Evolutionary conservation across 495 filamentous ascomycete species (phyloP), one percentile per base, ranked within the genome.

Genomic region (Aspergillus cavernicola): DNA sequence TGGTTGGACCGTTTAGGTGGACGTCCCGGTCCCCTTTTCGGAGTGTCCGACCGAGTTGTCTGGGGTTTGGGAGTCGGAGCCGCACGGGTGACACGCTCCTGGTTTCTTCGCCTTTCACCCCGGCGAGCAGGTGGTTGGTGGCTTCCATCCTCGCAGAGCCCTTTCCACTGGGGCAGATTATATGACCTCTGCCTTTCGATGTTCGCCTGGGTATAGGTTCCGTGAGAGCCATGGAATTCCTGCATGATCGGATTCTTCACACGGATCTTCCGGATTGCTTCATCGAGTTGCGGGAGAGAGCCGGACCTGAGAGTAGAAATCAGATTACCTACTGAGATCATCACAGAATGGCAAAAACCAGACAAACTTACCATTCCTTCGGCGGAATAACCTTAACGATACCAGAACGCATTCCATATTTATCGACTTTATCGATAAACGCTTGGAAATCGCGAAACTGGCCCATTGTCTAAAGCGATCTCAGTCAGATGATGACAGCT

Each of bases 181-280:
- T 97, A 98, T 20, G 89, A 89, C 67, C 95, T 80, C 68, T 95
- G 89, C 67, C 95, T 92, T 64, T 96, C 86, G 28, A 97, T 89
- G 62, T 98, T 98, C 61, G 90, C 87, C 60, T 97, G 95, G 22
- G 92, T 91, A 64, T 96, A 98, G 28, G 86, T 92, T 23, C 95
- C 93, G 60, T 92, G 87, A 44, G 85, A 88, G 9, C 92, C 95
- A 76, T 90, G 89, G 65, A 97, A 97, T 59, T 98, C 93, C 64
- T 98, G 93, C 63, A 88, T 93, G 66, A 98, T 97, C 9, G 93
- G 93, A 57, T 97, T 95, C 75, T 90, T 93, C 60, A 97, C 90
- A 53, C 85, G 86, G 64, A 98, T 88, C 46, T 85, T 85, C 69
- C 96, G 97, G 53, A 98, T 82, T 49, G 85, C 78, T 59, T 97